A percentile compares a stretch with the other conserved stretches of the same genome.
Conservation (phyloP, 2,329 filamentous ascomycete species). For the Arthrobotrys sinensis region DNA sequence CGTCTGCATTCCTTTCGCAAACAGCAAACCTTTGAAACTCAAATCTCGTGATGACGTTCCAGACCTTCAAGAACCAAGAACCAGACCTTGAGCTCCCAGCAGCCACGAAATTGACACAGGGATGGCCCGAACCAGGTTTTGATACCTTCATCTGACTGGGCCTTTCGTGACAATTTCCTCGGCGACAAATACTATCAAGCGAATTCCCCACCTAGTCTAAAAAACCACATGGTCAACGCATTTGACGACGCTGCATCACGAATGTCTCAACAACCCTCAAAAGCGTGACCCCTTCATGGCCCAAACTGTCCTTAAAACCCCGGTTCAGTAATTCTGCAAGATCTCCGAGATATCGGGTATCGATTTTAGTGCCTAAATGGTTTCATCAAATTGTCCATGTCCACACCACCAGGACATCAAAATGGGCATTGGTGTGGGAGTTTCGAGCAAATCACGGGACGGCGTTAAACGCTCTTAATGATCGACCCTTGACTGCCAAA, state of each 20-base stretch:
- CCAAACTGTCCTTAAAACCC: conserved; percentile 20
- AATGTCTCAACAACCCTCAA: conserved; percentile 45
- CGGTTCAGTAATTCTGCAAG: conserved; percentile 51
- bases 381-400: conserved; percentile 47
- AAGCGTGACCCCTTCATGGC: conserved; percentile 26
- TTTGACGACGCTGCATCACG: conserved; percentile 33
- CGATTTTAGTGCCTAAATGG: conserved; percentile 53
- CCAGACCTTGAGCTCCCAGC: conserved; percentile 27
- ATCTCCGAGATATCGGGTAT: conserved; percentile 61
- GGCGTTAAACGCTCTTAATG: conserved; percentile 59
- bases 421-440: conserved; percentile 51
- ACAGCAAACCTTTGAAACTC: conserved; percentile 7
- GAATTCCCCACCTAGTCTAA: conserved; percentile 34
- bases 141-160: conserved; percentile 56
- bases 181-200: conserved; percentile 51
- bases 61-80: conserved; percentile 33
- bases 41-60: conserved; percentile 29
- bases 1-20: conserved; percentile 22
- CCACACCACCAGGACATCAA: conserved; percentile 18
- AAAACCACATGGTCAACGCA: conserved; percentile 61
- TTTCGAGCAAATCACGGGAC: conserved; percentile 60
- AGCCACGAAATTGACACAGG: conserved; percentile 54
- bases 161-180: conserved; percentile 46
- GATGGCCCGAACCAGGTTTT: conserved; percentile 51
- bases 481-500: conserved; percentile 52